Evolutionary conservation across 257 asterid genomes (phyloP).

Genomic region (Marsdenia floribunda): DNA sequence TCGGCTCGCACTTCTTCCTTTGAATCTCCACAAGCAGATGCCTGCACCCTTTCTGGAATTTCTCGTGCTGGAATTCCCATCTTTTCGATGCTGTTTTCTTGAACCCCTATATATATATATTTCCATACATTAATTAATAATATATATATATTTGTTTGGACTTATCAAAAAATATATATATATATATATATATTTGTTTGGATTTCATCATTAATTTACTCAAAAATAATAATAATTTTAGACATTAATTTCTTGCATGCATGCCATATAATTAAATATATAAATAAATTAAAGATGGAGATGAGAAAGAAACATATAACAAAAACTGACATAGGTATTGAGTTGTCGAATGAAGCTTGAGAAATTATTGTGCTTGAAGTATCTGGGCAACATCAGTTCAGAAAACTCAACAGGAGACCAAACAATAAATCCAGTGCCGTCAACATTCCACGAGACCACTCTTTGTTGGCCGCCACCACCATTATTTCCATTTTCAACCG

Average conservation of each 20-base stretch:
- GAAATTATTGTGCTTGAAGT: constrained; percentile 38
- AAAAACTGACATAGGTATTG: constrained; percentile 31
- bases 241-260: no score
- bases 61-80: constrained; percentile 65
- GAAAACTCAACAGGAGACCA: constrained; percentile 35
- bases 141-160: no score
- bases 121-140: no score
- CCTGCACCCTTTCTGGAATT: constrained; percentile 41
- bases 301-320: background rate
- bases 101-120: constrained; percentile 35
- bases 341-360: constrained; percentile 38
- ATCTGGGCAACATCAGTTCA: constrained; percentile 25
- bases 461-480: background rate
- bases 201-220: no score
- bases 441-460: constrained; percentile 32
- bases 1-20: constrained; percentile 48
- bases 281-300: background rate
- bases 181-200: no score
- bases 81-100: constrained; percentile 50
- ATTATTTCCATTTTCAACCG: background rate
- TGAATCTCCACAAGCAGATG: constrained; percentile 42
- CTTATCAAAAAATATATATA: no score
- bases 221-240: no score
- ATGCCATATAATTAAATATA: background rate
- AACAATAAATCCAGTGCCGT: constrained; percentile 30